phyloP scores from a whole-genome alignment of 441 rosid genomes.

The Populus hybrid region DNA sequence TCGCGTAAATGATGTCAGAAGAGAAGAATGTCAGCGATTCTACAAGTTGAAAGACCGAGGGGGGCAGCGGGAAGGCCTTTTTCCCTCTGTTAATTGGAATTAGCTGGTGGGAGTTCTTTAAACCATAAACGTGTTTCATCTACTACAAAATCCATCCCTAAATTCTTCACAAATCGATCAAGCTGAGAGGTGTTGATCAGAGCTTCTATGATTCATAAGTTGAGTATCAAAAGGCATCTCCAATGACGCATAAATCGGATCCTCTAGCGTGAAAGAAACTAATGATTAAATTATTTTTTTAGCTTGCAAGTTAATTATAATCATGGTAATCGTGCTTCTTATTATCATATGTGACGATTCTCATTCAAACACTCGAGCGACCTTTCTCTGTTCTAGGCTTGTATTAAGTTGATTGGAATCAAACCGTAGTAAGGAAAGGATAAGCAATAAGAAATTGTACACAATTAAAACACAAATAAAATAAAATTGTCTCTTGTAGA shows the following conservation, averaged over 20 bases:
- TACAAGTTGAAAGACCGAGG: not conserved
- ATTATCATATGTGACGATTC: not conserved
- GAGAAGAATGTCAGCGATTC: not conserved
- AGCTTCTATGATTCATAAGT: too few species aligned
- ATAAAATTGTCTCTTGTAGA: too few species aligned
- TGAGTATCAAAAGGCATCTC: not conserved
- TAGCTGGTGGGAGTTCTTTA: not conserved
- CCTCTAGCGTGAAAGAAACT: constrained; percentile 15
- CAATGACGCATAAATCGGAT: not conserved
- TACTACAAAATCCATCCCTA: not conserved
- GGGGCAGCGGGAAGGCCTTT: too few species aligned
- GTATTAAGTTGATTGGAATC: too few species aligned
- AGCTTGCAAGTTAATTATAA: not conserved
- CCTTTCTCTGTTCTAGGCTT: not conserved
- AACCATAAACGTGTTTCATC: not conserved
- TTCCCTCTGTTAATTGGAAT: not conserved
- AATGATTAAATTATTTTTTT: constrained; percentile 2
- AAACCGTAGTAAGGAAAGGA: too few species aligned
- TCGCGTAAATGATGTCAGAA: not conserved
- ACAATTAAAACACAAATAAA: not conserved
- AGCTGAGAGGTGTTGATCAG: not conserved
- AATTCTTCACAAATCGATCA: not conserved
- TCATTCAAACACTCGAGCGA: not conserved
- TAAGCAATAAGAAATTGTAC: not conserved
- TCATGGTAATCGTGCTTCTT: constrained; percentile 8